Conservation (phyloP, 73 alveolate genomes). For the Symbiodinium natans region DNA sequence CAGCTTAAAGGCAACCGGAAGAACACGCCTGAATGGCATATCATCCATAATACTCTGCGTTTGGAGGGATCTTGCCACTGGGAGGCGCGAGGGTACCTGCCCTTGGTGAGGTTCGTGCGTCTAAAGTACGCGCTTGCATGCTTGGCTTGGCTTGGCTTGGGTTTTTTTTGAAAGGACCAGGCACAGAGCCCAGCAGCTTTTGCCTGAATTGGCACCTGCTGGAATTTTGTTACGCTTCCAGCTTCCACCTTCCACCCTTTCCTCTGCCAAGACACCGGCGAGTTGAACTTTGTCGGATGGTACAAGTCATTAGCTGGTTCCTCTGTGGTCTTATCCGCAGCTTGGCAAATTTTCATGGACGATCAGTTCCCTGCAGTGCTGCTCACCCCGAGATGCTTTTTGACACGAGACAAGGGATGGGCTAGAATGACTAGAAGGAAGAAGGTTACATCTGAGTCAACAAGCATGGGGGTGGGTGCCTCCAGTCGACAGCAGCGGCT, state of each 20-base stretch:
- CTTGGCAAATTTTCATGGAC: neutral
- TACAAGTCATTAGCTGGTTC: slow-evolving; percentile 14
- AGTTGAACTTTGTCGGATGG: slow-evolving; percentile 23
- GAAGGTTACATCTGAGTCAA: too few species aligned
- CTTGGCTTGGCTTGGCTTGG: neutral
- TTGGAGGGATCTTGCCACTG: neutral
- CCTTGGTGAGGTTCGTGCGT: slow-evolving; percentile 9
- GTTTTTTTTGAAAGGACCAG: neutral
- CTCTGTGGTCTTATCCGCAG: slow-evolving; percentile 19
- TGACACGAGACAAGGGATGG: too few species aligned
- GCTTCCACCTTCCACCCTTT: neutral
- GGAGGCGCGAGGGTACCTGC: neutral
- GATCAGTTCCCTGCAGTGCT: neutral
- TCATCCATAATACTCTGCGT: neutral
- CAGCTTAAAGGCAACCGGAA: neutral
- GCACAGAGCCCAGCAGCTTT: slow-evolving; percentile 20
- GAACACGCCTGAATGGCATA: slow-evolving; percentile 12
- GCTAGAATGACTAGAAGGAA: too few species aligned
- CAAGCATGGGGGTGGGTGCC: too few species aligned
- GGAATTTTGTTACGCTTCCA: neutral
- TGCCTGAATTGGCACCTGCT: neutral
- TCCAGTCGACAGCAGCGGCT: too few species aligned
- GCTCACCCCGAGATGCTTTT: too few species aligned
- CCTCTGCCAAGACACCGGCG: slow-evolving; percentile 3
- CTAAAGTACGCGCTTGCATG: slow-evolving; percentile 8